Conservation (phyloP, 192 early-diverging fungal genomes). For the Backusella westeae region DNA sequence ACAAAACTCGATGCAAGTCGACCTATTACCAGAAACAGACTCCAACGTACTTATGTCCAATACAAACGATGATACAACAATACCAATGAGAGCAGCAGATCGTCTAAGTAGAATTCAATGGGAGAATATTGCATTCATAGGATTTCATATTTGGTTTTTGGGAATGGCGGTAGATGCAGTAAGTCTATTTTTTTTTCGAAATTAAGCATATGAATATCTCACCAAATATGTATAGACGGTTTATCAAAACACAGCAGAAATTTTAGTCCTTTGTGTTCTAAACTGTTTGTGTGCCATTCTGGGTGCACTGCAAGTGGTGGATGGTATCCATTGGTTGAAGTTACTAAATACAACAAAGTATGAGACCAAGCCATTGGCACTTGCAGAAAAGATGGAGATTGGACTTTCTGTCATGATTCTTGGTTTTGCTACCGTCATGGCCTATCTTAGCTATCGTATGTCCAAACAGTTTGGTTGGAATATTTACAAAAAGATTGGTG, state of each 20-base stretch:
- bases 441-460: conserved; percentile 23
- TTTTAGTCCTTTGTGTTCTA: conserved; percentile 30
- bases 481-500: conserved; percentile 64
- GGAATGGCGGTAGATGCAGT: conserved; percentile 40
- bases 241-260: conserved; percentile 40
- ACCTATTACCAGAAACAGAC: conserved; percentile 13
- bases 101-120: conserved; percentile 36
- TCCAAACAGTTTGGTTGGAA: conserved; percentile 49
- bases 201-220: neutral
- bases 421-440: conserved; percentile 22
- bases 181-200: neutral
- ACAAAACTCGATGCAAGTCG: conserved; percentile 24
- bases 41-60: conserved; percentile 4
- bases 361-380: conserved; percentile 12
- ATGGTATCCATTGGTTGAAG: conserved; percentile 32
- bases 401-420: conserved; percentile 26
- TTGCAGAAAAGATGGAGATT: conserved; percentile 38
- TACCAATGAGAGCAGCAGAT: conserved; percentile 20
- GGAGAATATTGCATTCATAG: conserved; percentile 42
- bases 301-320: conserved; percentile 32
- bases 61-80: neutral
- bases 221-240: conserved; percentile 23
- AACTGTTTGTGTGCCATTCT: conserved; percentile 38
- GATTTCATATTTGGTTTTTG: conserved; percentile 38
- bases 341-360: conserved; percentile 1